phyloP scores from a whole-genome alignment of 495 filamentous ascomycete genomes.

The Apodospora peruviana region DNA sequence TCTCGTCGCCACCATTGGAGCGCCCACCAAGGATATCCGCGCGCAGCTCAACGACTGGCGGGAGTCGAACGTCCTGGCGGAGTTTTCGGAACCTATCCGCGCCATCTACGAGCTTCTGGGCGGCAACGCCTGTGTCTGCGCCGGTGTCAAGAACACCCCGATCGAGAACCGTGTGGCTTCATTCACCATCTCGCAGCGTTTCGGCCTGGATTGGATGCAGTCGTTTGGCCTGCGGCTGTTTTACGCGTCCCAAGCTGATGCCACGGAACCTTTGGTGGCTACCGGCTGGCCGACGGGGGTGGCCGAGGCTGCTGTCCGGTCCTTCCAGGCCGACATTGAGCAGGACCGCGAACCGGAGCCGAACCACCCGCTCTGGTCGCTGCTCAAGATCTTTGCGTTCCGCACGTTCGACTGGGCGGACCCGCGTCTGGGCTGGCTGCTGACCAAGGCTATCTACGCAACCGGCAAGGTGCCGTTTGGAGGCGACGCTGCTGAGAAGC shows the following conservation, averaged over 20 bases:
- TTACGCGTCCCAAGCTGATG: slow-evolving; percentile 52
- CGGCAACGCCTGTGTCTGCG: slow-evolving; percentile 74
- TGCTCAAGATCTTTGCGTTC: slow-evolving; percentile 72
- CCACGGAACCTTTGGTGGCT: not conserved
- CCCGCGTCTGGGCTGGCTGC: slow-evolving; percentile 74
- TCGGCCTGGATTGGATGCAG: slow-evolving; percentile 85
- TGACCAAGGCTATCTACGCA: slow-evolving; percentile 53
- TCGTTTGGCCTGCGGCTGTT: slow-evolving; percentile 86
- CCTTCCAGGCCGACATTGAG: slow-evolving; percentile 63
- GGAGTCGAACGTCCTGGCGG: slow-evolving; percentile 69
- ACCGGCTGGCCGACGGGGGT: slow-evolving; percentile 57
- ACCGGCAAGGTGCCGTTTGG: slow-evolving; percentile 37
- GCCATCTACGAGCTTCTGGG: slow-evolving; percentile 85
- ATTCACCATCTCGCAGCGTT: slow-evolving; percentile 74
- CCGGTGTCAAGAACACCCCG: slow-evolving; percentile 63
- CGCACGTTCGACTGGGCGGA: slow-evolving; percentile 60
- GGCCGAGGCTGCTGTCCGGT: slow-evolving; percentile 58
- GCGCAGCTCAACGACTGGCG: slow-evolving; percentile 81
- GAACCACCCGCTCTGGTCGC: slow-evolving; percentile 78
- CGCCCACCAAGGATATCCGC: slow-evolving; percentile 60
- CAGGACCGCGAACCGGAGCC: slow-evolving; percentile 56
- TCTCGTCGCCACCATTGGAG: slow-evolving; percentile 73
- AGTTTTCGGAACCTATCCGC: slow-evolving; percentile 79
- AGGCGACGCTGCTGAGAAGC: slow-evolving; percentile 41
- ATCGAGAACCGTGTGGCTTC: slow-evolving; percentile 69